Conservation (phyloP, 306 rosid genomes). For the Elaeagnus macrophylla region DNA sequence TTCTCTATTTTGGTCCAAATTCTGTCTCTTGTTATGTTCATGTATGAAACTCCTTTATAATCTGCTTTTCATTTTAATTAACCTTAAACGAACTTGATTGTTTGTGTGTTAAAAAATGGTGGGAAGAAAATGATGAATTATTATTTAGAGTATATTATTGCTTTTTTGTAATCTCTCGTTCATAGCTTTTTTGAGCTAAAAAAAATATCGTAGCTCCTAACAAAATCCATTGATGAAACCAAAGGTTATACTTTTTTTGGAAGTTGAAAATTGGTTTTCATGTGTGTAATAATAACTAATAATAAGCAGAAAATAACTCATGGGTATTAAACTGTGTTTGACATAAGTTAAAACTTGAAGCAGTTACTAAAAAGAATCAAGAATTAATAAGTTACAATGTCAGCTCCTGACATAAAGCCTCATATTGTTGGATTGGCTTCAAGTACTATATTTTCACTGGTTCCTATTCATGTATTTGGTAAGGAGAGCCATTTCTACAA, state of each 20-base stretch:
- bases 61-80: neutral
- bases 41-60: neutral
- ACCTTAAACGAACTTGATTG: neutral
- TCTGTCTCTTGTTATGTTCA: neutral
- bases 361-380: neutral
- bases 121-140: neutral
- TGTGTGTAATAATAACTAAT: too few relatives aligned
- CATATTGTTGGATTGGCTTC: neutral
- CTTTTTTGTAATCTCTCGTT: neutral
- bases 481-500: too few relatives aligned
- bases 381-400: neutral
- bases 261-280: neutral
- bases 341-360: neutral
- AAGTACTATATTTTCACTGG: neutral
- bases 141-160: neutral
- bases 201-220: neutral
- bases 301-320: too few relatives aligned
- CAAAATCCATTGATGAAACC: neutral
- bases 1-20: neutral
- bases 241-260: neutral
- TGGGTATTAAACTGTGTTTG: neutral
- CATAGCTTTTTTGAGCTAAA: neutral
- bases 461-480: too few relatives aligned
- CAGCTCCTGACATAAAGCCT: neutral
- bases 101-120: conserved; percentile 9